Evolutionary conservation across 176 grass and related monocot species (phyloP).

Genomic region (Coix lacrymajobi): DNA sequence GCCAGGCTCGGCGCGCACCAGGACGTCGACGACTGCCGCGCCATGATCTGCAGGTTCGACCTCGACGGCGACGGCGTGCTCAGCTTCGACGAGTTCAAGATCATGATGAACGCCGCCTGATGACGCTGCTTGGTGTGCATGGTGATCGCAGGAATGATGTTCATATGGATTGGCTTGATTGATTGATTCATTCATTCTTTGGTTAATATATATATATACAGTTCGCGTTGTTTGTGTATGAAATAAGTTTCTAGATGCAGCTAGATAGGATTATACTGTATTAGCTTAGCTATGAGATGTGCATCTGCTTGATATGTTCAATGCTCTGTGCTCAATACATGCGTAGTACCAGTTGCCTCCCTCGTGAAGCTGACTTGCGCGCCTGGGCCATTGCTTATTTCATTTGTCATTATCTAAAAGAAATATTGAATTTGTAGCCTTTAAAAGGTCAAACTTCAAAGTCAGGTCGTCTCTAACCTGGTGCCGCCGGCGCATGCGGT

Average conservation of each 20-base stretch:
- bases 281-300: neutral
- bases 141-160: neutral
- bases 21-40: conserved; percentile 29
- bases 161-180: neutral
- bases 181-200: neutral
- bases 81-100: conserved; percentile 56
- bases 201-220: too few species aligned
- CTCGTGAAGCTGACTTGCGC: neutral
- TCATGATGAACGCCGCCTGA: conserved; percentile 36
- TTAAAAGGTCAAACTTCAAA: neutral
- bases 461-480: neutral
- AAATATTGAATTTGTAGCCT: neutral
- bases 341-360: neutral
- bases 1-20: conserved; percentile 12
- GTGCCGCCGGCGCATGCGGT: too few species aligned
- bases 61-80: conserved; percentile 46
- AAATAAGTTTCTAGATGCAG: neutral
- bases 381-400: neutral
- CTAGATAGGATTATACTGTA: neutral
- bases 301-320: neutral
- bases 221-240: neutral
- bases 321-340: neutral
- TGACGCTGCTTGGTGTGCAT: neutral
- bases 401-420: neutral
- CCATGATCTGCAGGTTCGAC: conserved; percentile 55